Evolutionary conservation across 2,329 filamentous ascomycete species (phyloP), one percentile per base, ranked within the genome.

Genomic region (Simplicillium sp.): DNA sequence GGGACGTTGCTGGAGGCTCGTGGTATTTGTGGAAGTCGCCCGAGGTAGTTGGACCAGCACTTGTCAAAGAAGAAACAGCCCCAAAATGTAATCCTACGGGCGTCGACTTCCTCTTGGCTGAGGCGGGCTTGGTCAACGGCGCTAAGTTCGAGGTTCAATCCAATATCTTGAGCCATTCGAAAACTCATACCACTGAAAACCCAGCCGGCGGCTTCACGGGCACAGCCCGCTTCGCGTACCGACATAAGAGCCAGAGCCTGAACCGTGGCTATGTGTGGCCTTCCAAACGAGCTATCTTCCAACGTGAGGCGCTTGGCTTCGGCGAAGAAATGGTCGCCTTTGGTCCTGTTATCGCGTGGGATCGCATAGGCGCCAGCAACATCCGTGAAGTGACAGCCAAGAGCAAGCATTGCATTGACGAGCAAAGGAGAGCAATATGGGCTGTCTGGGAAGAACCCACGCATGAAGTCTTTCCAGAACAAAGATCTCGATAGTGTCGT

Each of bases 151-250:
- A 96, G 76, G 54, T 96, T 94, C 40, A 98, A 70, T 1, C 92
- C 92, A 47, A 98, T 76, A 53, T 98, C 92, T 58, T 84, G 85
- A 1, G 89, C 90, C 90, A 98, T 97, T 35, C 92, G 82, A 58
- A 98, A 97, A 54, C 86, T 92, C 86, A 98, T 96, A 38, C 92
- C 90, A 53, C 87, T 95, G 60, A 97, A 97, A 3, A 96, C 88
- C 92, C 92, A 98, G 1, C 92, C 92, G 60, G 92, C 94, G 32
- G 87, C 87, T 63, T 97, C 92, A 34, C 90, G 76, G 0, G 87
- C 90, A 58, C 90, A 97, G 1, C 92, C 92, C 3, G 90, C 92
- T 65, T 98, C 92, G 45, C 92, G 75, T 1, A 97, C 90, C 7
- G 89, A 96, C 89, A 98, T 96, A 47, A 97, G 68, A 0, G 88